Conservation (phyloP, 2,329 filamentous ascomycete genomes). For the Sclerotinia trifoliorum region DNA sequence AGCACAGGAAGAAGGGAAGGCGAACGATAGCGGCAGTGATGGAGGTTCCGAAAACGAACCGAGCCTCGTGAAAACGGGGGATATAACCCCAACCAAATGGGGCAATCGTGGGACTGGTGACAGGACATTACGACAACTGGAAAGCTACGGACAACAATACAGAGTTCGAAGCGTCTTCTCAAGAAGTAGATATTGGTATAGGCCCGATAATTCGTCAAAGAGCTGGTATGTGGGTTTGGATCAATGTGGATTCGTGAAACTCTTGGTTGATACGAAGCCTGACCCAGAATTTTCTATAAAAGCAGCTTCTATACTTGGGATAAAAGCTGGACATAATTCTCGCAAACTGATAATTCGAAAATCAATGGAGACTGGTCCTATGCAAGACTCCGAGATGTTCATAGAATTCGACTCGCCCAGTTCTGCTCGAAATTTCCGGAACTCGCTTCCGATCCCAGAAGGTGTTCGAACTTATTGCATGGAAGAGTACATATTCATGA, state of each 20-base stretch:
- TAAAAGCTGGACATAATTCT: background rate
- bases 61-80: slow-evolving; percentile 8
- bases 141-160: no score
- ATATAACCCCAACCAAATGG: slow-evolving; percentile 1
- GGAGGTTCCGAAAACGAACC: background rate
- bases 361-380: background rate
- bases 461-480: background rate
- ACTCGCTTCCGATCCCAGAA: background rate
- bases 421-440: background rate
- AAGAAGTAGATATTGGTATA: background rate
- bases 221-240: background rate
- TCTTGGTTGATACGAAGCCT: background rate
- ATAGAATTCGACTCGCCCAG: background rate
- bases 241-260: background rate
- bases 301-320: background rate
- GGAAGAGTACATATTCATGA: background rate
- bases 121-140: background rate
- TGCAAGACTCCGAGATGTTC: background rate
- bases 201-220: background rate
- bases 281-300: background rate
- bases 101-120: background rate
- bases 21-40: background rate
- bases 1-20: background rate
- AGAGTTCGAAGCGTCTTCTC: slow-evolving; percentile 12
- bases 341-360: background rate